These are phyloP conservation scores for Stevia rebaudiana DNA, from an alignment of 140 eudicot genomes.

Conservation along the genomic window DNA sequence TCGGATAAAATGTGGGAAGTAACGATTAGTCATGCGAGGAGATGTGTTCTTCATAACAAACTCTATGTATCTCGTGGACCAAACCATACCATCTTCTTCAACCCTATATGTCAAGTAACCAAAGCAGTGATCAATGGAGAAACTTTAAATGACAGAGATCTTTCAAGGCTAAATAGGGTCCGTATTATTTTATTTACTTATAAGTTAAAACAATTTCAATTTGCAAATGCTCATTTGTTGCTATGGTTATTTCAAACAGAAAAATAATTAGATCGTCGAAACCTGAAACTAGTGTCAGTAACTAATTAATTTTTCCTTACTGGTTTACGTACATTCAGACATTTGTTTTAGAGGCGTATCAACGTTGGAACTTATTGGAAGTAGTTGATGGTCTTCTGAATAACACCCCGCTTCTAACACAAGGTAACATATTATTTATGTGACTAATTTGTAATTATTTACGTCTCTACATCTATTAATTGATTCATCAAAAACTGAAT, in stretches of 20 bases:
- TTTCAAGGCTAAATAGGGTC: slow-evolving; percentile 41
- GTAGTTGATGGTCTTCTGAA: slow-evolving; percentile 38
- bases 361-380: slow-evolving; percentile 56
- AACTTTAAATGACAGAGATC: slow-evolving; percentile 24
- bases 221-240: background rate
- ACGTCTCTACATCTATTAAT: background rate
- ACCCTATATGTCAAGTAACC: slow-evolving; percentile 55
- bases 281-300: background rate
- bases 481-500: too few relatives aligned
- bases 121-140: slow-evolving; percentile 50
- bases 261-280: background rate
- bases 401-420: slow-evolving; percentile 44
- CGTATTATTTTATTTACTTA: background rate
- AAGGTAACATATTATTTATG: slow-evolving; percentile 46
- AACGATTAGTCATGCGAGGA: slow-evolving; percentile 52
- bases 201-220: background rate
- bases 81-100: slow-evolving; percentile 37
- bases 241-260: too few relatives aligned
- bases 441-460: background rate
- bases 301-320: slow-evolving; percentile 3
- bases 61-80: slow-evolving; percentile 33
- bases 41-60: slow-evolving; percentile 36
- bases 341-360: slow-evolving; percentile 48
- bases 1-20: slow-evolving; percentile 75
- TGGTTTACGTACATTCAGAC: slow-evolving; percentile 41